Evolutionary conservation across 2,329 filamentous ascomycete genomes (phyloP), one percentile per base, ranked within the genome.

Genomic region (Fusarium sambucinum): DNA sequence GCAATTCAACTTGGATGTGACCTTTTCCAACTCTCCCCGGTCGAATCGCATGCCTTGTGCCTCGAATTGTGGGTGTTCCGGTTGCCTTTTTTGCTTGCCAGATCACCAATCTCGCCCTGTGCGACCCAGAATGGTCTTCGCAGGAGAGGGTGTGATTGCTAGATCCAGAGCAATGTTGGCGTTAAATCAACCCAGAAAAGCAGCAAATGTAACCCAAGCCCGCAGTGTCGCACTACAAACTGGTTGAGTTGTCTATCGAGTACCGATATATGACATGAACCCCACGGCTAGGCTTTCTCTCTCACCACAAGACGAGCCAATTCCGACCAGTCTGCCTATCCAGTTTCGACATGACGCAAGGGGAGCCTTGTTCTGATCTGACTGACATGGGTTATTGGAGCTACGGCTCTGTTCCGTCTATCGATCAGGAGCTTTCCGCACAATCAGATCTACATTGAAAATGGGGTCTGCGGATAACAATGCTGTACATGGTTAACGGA

Each of bases 211-310:
- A 27, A 55, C 59, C 35, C 52, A 52, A 54, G 40, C 23, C 8
- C 51, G 8, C 51, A 54, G 30, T 3, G 10, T 27, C 32, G 29
- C 50, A 41, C 40, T 53, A 23, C n/a, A 16, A n/a, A 44, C n/a
- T 42, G 42, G 41, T 57, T 62, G 55, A 42, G 30, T 53, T 47
- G 55, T 35, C 42, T 65, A 47, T 42, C 51, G 40, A 61, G 59
- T 58, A 50, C 58, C 60, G 37, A 50, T 59, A 58, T 50, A 27
- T 17, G 21, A 44, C 45, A 40, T 38, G 45, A 67, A 55, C 72
- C 65, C 72, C 72, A 74, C 72, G 70, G 38, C 68, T 61, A 73
- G 72, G 72, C 72, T 71, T 73, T 73, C 63, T 72, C 45, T 70
- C 59, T 69, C 47, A 37, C 38, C 62, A 47, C 27, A 46, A 27